These are phyloP conservation scores for Sphagnum fallax DNA, from an alignment of 228 moss, liverwort and hornwort genomes.

Conservation along the genomic window DNA sequence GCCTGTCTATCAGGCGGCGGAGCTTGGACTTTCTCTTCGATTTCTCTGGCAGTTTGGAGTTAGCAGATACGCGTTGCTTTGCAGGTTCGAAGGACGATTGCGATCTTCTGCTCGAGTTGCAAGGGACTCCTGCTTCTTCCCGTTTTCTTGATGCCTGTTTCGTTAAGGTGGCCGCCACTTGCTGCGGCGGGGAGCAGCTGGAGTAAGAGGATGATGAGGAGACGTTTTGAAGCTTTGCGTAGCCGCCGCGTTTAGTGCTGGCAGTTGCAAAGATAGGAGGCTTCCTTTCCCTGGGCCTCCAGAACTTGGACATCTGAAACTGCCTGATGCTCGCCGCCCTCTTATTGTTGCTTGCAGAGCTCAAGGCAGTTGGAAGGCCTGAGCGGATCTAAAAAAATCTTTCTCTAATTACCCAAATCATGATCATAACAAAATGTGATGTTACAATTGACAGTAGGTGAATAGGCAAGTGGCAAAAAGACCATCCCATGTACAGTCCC, in stretches of 20 bases:
- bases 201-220: no score
- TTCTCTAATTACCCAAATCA: no score
- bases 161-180: background rate
- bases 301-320: background rate
- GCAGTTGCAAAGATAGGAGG: no score
- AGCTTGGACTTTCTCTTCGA: conserved; percentile 11
- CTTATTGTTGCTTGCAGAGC: conserved; percentile 11
- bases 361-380: conserved; percentile 1
- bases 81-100: background rate
- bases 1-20: conserved; percentile 12
- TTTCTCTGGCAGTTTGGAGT: background rate
- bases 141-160: background rate
- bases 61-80: background rate
- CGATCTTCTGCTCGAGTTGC: background rate
- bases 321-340: conserved; percentile 7
- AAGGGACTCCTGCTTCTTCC: background rate
- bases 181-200: background rate
- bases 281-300: conserved; percentile 12
- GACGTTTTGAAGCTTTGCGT: no score
- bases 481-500: no score
- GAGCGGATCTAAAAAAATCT: background rate
- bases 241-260: no score
- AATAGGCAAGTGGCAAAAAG: no score
- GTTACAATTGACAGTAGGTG: no score
- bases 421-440: no score